Conservation (phyloP, 352 stramenopile species). For the Globisporangium splendens region DNA sequence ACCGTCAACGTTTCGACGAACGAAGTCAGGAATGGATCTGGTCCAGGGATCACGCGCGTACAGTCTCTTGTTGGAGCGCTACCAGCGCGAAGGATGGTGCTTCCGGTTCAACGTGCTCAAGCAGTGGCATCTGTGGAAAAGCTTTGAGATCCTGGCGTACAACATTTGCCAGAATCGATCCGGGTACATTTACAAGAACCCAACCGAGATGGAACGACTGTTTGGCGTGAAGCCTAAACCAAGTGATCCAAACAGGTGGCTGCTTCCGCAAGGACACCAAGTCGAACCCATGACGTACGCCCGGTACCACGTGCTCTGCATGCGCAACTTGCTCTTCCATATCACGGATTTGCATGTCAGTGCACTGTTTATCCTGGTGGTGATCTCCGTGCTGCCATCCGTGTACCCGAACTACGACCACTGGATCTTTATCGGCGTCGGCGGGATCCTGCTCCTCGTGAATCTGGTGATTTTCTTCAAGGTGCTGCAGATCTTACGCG, state of each 20-base stretch:
- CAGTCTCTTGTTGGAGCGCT: constrained; percentile 65
- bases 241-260: background rate
- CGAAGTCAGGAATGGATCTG: constrained; percentile 72
- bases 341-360: constrained; percentile 80
- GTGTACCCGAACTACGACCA: constrained; percentile 60
- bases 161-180: constrained; percentile 87
- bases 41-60: constrained; percentile 73
- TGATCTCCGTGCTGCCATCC: constrained; percentile 65
- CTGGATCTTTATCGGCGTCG: constrained; percentile 76
- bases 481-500: constrained; percentile 73
- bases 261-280: constrained; percentile 19
- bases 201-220: constrained; percentile 73
- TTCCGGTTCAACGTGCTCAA: constrained; percentile 79
- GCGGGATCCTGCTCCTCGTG: constrained; percentile 41
- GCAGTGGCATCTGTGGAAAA: constrained; percentile 86
- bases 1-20: constrained; percentile 30
- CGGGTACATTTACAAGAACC: constrained; percentile 89
- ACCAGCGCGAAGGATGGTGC: constrained; percentile 75
- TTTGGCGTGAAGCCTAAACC: constrained; percentile 44
- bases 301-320: constrained; percentile 79
- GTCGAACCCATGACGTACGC: constrained; percentile 55
- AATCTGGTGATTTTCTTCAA: constrained; percentile 87
- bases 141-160: constrained; percentile 85
- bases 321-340: constrained; percentile 80
- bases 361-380: constrained; percentile 69